Conservation (phyloP, 768 basidiomycete species). For the Suillus luteus region DNA sequence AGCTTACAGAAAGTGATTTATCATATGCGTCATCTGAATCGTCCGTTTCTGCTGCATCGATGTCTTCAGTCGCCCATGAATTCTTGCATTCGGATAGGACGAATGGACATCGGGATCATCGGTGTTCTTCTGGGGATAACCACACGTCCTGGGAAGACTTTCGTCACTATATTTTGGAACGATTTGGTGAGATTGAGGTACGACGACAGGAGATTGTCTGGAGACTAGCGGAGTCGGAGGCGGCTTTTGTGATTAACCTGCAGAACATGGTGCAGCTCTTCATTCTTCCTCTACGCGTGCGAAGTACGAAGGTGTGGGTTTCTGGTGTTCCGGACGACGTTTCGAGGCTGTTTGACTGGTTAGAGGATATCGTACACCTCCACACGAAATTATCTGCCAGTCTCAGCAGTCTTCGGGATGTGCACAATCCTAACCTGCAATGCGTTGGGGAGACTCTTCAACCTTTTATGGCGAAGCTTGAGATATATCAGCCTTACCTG, state of each 20-base stretch:
- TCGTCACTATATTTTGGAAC: constrained; percentile 23
- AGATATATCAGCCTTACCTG: constrained; percentile 88
- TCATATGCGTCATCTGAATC: constrained; percentile 16
- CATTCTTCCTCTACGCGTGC: constrained; percentile 73
- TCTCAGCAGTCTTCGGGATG: constrained; percentile 44
- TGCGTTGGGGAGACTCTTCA: constrained; percentile 61
- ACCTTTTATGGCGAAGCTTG: constrained; percentile 63
- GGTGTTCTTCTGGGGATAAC: constrained; percentile 13
- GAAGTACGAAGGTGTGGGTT: constrained; percentile 75
- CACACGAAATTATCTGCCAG: constrained; percentile 64
- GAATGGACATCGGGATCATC: constrained; percentile 15
- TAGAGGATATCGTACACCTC: constrained; percentile 82
- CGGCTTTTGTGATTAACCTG: constrained; percentile 64
- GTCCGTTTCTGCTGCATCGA: constrained; percentile 17
- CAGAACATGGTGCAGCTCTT: constrained; percentile 70
- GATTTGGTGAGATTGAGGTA: constrained; percentile 53
- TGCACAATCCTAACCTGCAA: constrained; percentile 47
- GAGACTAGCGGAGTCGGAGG: constrained; percentile 71
- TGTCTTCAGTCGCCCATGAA: constrained; percentile 24
- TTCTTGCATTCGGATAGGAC: constrained; percentile 27
- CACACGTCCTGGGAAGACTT: constrained; percentile 26
- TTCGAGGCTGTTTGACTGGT: constrained; percentile 79
- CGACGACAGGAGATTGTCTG: constrained; percentile 67
- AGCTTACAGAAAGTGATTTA: constrained; percentile 7
- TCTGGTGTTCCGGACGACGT: constrained; percentile 73